Evolutionary conservation across 2,329 filamentous ascomycete genomes (phyloP).

Genomic region (Phaeosphaeria sp.): DNA sequence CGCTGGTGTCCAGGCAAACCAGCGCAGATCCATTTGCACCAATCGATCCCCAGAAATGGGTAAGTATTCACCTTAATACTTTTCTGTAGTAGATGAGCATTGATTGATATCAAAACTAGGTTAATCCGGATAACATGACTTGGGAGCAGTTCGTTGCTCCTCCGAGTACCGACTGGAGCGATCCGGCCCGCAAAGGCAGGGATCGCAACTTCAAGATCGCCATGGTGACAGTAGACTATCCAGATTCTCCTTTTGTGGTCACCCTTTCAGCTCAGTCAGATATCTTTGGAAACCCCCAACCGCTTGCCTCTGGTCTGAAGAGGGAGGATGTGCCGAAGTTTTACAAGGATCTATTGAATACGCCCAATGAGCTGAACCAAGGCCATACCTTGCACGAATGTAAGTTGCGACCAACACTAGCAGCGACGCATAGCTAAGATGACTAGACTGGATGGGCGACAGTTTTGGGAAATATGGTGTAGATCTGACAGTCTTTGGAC

Average conservation of each 20-base stretch:
- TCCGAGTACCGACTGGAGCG: slow-evolving; percentile 58
- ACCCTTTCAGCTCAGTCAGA: slow-evolving; percentile 55
- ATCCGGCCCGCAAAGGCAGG: slow-evolving; percentile 53
- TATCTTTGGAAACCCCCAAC: slow-evolving; percentile 59
- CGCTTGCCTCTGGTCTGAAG: slow-evolving; percentile 49
- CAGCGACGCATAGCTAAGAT: neutral
- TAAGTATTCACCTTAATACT: slow-evolving; percentile 52
- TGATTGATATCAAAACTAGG: slow-evolving; percentile 58
- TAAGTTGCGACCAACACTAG: neutral
- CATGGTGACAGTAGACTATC: slow-evolving; percentile 60
- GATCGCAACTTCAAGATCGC: slow-evolving; percentile 64
- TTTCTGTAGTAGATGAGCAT: neutral
- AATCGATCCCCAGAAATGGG: slow-evolving; percentile 61
- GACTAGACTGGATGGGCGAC: slow-evolving; percentile 62
- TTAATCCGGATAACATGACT: slow-evolving; percentile 61
- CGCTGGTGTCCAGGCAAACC: slow-evolving; percentile 17
- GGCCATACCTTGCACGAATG: slow-evolving; percentile 62
- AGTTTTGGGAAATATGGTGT: slow-evolving; percentile 61
- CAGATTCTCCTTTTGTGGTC: slow-evolving; percentile 58
- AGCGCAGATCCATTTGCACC: slow-evolving; percentile 54
- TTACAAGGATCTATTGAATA: slow-evolving; percentile 60
- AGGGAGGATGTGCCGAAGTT: slow-evolving; percentile 58
- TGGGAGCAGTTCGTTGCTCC: slow-evolving; percentile 53
- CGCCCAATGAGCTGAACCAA: slow-evolving; percentile 57
- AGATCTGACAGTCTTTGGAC: slow-evolving; percentile 60